These are phyloP conservation scores for Dillenia suffruticosa DNA, from an alignment of 164 flowering plant species.

Conservation along the genomic window DNA sequence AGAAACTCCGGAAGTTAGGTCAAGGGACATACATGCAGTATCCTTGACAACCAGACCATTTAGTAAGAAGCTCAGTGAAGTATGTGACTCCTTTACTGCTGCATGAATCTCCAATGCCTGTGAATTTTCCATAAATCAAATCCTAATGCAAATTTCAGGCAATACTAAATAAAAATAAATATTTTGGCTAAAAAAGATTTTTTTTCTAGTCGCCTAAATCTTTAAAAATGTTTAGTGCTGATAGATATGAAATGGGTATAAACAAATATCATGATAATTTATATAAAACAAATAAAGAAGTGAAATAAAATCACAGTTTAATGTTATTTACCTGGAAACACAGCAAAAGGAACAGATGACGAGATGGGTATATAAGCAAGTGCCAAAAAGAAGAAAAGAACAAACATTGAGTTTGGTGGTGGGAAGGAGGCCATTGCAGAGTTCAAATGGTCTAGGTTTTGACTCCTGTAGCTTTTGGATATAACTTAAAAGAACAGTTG, in stretches of 20 bases:
- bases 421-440: background rate
- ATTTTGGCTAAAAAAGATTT: no score
- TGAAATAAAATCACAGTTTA: background rate
- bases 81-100: slow-evolving; percentile 27
- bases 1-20: no score
- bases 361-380: slow-evolving; percentile 2
- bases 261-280: no score
- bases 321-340: slow-evolving; percentile 36
- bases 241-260: no score
- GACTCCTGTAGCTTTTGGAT: no score
- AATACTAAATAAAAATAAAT: no score
- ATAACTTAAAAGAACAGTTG: no score
- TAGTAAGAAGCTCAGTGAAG: slow-evolving; percentile 42
- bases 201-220: no score
- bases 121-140: no score
- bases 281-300: background rate
- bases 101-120: slow-evolving; percentile 57
- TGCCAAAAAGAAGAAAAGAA: slow-evolving; percentile 5
- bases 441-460: no score
- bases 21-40: slow-evolving; percentile 45
- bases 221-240: no score
- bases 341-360: slow-evolving; percentile 39
- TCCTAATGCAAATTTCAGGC: no score
- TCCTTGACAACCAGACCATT: slow-evolving; percentile 56
- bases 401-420: background rate